Evolutionary conservation across 345 rosid species (phyloP), one percentile per base, ranked within the genome.

Genomic region (Syzygium grande): DNA sequence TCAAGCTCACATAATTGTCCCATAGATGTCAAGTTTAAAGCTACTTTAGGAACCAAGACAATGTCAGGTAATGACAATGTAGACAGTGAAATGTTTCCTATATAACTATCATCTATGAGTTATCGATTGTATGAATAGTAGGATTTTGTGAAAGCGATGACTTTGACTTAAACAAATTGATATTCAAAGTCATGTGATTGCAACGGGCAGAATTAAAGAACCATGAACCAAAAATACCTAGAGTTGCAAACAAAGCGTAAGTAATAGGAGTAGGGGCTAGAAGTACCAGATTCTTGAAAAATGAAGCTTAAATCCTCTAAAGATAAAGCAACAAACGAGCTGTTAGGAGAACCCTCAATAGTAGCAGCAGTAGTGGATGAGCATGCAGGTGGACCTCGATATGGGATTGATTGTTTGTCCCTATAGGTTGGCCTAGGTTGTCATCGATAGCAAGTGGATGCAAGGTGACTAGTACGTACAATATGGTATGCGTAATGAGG

Each of bases 241-340:
- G 7, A 16, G 55, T 52, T 4, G 15, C 6, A 14, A 6, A 27
- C 16, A 11, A 2, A 59, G 65, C 15, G 25, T 12, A 59, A 5
- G 15, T 25, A 12, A 1, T 0, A 59, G 65, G 4, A 9, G 5
- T 2, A 61, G 3, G 10, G n/a, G 34, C 38, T n/a, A n/a, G 38
- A 63, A 13, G 19, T n/a, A 63, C 17, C 13, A 61, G 8, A 27
- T 61, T 61, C 68, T 27, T 2, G 13, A 61, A 27, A 16, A 61
- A 61, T 61, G 34, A 6, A 61, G 4, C 3, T 0, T 14, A 61
- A 34, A 61, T n/a, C 4, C 34, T 61, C 68, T 61, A 61, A 61
- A 7, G 68, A 61, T n/a, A 12, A 14, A 61, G 17, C 12, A 27
- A 6, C 16, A 5, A 0, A 12, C 1, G 17, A n/a, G 34, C 7